These are phyloP conservation scores for Acanthamoeba rhysodes DNA, from an alignment of 208 protist species.

Conservation along the genomic window DNA sequence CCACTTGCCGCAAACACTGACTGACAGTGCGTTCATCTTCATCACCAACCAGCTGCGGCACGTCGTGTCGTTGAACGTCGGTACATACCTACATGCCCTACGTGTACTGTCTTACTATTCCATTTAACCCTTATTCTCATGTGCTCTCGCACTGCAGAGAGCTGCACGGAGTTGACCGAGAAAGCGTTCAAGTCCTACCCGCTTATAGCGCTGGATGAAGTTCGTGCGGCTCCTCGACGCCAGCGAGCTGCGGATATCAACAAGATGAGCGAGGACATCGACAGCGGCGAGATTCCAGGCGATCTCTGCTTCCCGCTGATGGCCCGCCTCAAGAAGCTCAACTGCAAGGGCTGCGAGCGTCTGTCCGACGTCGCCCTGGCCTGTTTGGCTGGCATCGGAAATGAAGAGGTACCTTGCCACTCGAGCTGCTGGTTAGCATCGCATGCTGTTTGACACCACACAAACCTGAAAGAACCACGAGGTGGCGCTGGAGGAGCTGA, in stretches of 20 bases:
- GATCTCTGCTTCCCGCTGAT: conserved; percentile 12
- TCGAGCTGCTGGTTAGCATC: neutral
- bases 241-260: neutral
- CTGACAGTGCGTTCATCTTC: conserved; percentile 16
- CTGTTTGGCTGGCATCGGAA: neutral
- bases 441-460: neutral
- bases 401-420: neutral
- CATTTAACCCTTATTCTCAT: neutral
- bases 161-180: conserved; percentile 1
- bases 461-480: neutral
- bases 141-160: neutral
- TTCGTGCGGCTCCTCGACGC: neutral
- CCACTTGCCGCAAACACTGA: conserved; percentile 66
- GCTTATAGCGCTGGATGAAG: conserved; percentile 12
- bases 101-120: neutral
- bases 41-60: conserved; percentile 36
- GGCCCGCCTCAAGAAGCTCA: neutral
- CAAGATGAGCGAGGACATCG: conserved; percentile 24
- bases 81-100: neutral
- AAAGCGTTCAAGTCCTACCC: conserved; percentile 47
- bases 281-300: conserved; percentile 18
- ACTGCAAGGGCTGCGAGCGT: conserved; percentile 59
- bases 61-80: neutral
- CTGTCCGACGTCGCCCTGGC: conserved; percentile 33
- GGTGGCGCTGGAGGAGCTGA: conserved; percentile 61